Conservation (phyloP, 164 flowering plant species). For the Magnolia kwangsiensis region DNA sequence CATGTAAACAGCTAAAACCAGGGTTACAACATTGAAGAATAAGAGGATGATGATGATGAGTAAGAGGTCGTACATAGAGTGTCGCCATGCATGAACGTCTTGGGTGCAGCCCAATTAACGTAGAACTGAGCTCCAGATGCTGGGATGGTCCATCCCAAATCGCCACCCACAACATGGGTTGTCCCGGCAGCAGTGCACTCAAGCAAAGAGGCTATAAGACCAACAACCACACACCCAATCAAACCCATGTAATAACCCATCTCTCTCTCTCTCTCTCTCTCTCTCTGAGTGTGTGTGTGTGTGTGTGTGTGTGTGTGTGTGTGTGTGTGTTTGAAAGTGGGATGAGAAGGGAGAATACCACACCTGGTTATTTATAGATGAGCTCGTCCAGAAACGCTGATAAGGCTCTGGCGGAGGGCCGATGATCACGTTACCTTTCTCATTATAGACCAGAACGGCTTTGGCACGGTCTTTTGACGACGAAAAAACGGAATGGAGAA, state of each 20-base stretch:
- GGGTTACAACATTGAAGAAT: background rate
- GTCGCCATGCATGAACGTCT: conserved; percentile 19
- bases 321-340: too few species aligned
- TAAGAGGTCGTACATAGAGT: conserved; percentile 18
- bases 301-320: too few species aligned
- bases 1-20: too few species aligned
- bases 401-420: too few species aligned
- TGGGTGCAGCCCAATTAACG: conserved; percentile 13
- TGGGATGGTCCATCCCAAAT: conserved; percentile 18
- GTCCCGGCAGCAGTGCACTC: conserved; percentile 4
- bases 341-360: too few species aligned
- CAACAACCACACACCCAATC: background rate
- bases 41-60: background rate
- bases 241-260: conserved; percentile 18
- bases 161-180: conserved; percentile 14
- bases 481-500: too few species aligned
- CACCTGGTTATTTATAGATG: too few species aligned
- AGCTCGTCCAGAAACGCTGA: too few species aligned
- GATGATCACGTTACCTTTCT: too few species aligned
- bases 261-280: background rate
- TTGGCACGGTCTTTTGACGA: too few species aligned
- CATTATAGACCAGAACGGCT: too few species aligned
- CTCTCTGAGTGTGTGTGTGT: too few species aligned
- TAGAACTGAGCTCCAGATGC: conserved; percentile 2
- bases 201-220: conserved; percentile 4